Base-by-base conservation (phyloP, 257 asterid species). In the Nicotiana sylvestris region DNA sequence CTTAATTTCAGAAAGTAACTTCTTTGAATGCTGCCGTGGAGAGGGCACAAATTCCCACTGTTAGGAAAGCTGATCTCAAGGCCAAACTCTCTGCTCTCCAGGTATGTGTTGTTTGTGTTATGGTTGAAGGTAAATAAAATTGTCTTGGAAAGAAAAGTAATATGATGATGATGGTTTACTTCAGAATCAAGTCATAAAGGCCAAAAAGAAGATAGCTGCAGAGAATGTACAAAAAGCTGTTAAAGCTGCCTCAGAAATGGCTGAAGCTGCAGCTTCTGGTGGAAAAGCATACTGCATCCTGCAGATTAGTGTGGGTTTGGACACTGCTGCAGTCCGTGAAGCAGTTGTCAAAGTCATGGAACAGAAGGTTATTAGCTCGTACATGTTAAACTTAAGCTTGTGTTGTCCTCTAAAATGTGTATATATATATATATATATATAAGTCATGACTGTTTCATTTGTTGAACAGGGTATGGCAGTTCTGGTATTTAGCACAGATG, bases 341-440 rank as follows among this genome's bases (percentile, higher is more conserved):
- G 98, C 99, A 79, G 98, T 93, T 84, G 92, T 96, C 82, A 92
- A 93, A 92, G 96, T 96, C 88, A 91, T 91, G 92, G 98, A 93
- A 84, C 88, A 94, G 86, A 93, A 94, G 98, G 98, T 94, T 74
- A 65, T 76, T 79, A 78, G 78, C 57, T 74, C 64, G 60, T 77
- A 21, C 82, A 29, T 80, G 25, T 57, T 66, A 12, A 33, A 77
- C 72, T 58, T 18, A 27, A 37, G 76, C 39, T 25, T 1, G 39
- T 17, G 56, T 51, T 25, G 8, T 51, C 64, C 39, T 49, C 62
- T 27, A 27, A 51, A 49, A 13, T 27, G 16, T 15, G 5, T 33
- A 33, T 33, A 30, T 30, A 32, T 32, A 32, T 32, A 11, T 62
- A 56, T 66, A 21, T 9, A 1, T 57, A 69, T 74, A 35, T 6